phyloP scores from a whole-genome alignment of 2,329 filamentous ascomycete genomes.

The Bertia moriformis region DNA sequence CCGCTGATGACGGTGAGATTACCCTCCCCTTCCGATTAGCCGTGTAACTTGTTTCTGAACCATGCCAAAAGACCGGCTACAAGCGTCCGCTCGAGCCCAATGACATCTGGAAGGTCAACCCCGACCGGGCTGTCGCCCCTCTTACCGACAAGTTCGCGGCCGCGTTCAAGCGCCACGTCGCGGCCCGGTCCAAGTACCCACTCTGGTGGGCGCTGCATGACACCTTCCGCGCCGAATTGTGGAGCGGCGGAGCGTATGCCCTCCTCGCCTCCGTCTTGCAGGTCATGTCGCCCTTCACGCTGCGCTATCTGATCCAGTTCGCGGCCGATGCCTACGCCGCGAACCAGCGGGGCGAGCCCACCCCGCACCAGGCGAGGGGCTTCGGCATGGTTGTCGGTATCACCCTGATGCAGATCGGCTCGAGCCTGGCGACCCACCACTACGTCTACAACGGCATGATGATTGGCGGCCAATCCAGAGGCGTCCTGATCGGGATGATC shows the following conservation, averaged over 20 bases:
- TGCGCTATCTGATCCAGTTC: constrained; percentile 77
- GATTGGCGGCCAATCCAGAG: constrained; percentile 70
- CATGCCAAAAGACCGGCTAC: constrained; percentile 68
- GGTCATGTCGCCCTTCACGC: constrained; percentile 70
- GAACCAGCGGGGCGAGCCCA: constrained; percentile 26
- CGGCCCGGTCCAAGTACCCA: constrained; percentile 56
- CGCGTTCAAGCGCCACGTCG: constrained; percentile 55
- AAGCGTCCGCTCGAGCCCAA: constrained; percentile 67
- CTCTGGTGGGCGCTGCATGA: constrained; percentile 73
- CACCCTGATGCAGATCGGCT: constrained; percentile 68
- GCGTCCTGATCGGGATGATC: constrained; percentile 69
- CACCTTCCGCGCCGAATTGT: constrained; percentile 72
- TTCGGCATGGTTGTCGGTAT: constrained; percentile 75
- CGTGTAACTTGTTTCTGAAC: no score
- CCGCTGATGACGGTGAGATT: constrained; percentile 16
- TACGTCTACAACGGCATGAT: constrained; percentile 90
- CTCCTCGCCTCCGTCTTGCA: constrained; percentile 61
- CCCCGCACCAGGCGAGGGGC: constrained; percentile 59
- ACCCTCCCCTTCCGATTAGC: no score
- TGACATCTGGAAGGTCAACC: constrained; percentile 84
- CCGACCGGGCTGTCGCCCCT: constrained; percentile 56
- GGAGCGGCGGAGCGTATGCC: constrained; percentile 67
- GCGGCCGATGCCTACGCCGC: constrained; percentile 67
- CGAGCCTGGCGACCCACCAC: constrained; percentile 72
- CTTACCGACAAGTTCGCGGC: constrained; percentile 52